Percentiles rank a stretch among this genome's conserved stretches.
Evolutionary conservation across 345 rosid species (phyloP).

Genomic region (Orychophragmus violaceus): DNA sequence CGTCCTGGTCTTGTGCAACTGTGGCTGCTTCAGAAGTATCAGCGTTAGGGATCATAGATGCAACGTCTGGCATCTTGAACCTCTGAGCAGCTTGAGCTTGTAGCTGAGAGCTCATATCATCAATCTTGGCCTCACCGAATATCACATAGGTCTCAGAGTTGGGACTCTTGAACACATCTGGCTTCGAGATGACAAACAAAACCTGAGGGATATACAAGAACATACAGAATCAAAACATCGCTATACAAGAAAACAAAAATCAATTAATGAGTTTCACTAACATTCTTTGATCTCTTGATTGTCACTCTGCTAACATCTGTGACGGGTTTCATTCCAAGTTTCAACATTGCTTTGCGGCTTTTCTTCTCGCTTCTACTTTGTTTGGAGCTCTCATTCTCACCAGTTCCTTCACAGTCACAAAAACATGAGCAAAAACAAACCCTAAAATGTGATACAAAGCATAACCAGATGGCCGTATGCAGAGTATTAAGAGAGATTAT

Average conservation of each 20-base stretch:
- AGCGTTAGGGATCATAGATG: constrained; percentile 59
- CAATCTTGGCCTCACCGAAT: constrained; percentile 73
- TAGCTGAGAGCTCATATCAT: constrained; percentile 71
- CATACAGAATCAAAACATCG: background rate
- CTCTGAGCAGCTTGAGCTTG: constrained; percentile 93
- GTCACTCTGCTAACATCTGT: constrained; percentile 81
- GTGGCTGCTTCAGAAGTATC: constrained; percentile 41
- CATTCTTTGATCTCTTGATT: constrained; percentile 73
- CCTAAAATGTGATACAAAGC: background rate
- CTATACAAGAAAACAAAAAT: background rate
- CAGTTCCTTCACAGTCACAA: constrained; percentile 30
- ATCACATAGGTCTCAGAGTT: constrained; percentile 76
- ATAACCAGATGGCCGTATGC: too few relatives aligned
- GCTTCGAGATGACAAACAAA: constrained; percentile 78
- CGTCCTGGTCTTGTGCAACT: constrained; percentile 52
- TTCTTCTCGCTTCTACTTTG: constrained; percentile 92
- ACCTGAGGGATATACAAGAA: constrained; percentile 37
- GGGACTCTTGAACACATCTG: constrained; percentile 87
- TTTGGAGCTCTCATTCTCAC: constrained; percentile 62
- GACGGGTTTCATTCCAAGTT: constrained; percentile 81
- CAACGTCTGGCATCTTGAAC: constrained; percentile 76
- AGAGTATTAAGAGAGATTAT: background rate
- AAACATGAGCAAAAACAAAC: background rate
- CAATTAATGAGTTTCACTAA: too few relatives aligned
- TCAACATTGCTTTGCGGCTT: constrained; percentile 78